Percentiles rank a stretch among this genome's conserved stretches.
phyloP scores from a whole-genome alignment of 2,329 filamentous ascomycete genomes.

The Arthrobotrys conoides region DNA sequence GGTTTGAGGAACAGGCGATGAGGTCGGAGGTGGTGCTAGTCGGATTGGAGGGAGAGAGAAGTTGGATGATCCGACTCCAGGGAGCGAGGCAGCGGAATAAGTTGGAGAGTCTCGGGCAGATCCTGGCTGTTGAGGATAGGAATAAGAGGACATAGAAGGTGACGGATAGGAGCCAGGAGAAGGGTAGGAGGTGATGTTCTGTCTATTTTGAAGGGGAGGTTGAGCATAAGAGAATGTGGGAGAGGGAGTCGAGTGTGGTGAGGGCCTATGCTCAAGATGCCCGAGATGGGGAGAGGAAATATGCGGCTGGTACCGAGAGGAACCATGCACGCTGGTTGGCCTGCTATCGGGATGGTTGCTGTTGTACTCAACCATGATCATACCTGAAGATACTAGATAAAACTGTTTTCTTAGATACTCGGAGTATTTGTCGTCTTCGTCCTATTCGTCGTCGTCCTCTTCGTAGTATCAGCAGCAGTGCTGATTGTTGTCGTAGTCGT shows the following conservation, averaged over 20 bases:
- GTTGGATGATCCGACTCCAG: conserved; percentile 69
- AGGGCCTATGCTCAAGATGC: conserved; percentile 64
- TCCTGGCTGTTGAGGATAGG: conserved; percentile 67
- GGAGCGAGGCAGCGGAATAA: conserved; percentile 68
- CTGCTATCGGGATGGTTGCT: conserved; percentile 62
- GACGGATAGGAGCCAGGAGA: conserved; percentile 71
- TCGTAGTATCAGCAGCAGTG: neutral
- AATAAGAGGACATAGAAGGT: conserved; percentile 71
- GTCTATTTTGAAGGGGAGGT: conserved; percentile 63
- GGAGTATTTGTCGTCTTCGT: too few relatives aligned
- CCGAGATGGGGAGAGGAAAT: conserved; percentile 63
- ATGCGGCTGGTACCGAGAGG: conserved; percentile 62
- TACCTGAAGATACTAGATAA: conserved; percentile 62
- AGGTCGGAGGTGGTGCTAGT: conserved; percentile 68
- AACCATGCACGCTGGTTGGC: conserved; percentile 62
- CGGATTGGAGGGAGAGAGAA: conserved; percentile 71
- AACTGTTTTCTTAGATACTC: neutral
- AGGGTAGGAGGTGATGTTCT: conserved; percentile 67
- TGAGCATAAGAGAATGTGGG: conserved; percentile 64
- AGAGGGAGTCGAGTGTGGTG: conserved; percentile 64
- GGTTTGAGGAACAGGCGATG: conserved; percentile 65
- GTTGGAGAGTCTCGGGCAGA: conserved; percentile 65
- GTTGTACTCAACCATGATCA: conserved; percentile 65
- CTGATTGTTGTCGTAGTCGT: too few relatives aligned
- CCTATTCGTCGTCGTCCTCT: neutral